These are phyloP conservation scores for Seiridium unicorne DNA, from an alignment of 2,329 filamentous ascomycete genomes.

Conservation along the genomic window DNA sequence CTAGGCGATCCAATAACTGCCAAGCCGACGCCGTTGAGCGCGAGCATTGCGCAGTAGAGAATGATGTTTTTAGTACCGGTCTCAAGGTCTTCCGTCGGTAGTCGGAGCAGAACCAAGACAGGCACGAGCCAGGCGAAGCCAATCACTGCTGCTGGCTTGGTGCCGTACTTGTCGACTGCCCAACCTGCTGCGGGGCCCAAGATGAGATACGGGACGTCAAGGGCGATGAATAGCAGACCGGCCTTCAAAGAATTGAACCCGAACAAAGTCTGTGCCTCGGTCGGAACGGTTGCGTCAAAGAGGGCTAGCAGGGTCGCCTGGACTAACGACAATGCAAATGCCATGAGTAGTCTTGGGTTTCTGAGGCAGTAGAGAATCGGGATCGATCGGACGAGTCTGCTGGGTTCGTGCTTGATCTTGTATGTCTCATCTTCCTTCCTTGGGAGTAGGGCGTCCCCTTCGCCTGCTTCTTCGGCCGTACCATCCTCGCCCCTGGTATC, in stretches of 20 bases:
- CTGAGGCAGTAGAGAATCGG: slow-evolving; percentile 45
- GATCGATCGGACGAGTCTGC: slow-evolving; percentile 34
- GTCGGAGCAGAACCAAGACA: slow-evolving; percentile 57
- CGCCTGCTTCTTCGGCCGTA: slow-evolving; percentile 23
- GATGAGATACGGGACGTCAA: slow-evolving; percentile 33
- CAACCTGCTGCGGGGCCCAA: slow-evolving; percentile 32
- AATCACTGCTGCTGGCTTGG: slow-evolving; percentile 27
- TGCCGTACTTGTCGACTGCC: slow-evolving; percentile 34
- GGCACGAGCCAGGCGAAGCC: slow-evolving; percentile 55
- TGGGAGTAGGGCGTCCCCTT: slow-evolving; percentile 37
- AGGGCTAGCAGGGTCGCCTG: slow-evolving; percentile 37
- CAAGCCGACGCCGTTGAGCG: slow-evolving; percentile 49
- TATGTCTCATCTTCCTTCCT: slow-evolving; percentile 34
- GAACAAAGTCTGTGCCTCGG: slow-evolving; percentile 33
- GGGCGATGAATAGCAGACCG: slow-evolving; percentile 34
- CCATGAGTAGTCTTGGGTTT: slow-evolving; percentile 36
- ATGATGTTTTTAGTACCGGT: slow-evolving; percentile 15
- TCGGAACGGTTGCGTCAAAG: slow-evolving; percentile 38
- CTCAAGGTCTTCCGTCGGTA: slow-evolving; percentile 46
- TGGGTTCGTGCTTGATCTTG: slow-evolving; percentile 39
- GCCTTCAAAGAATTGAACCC: slow-evolving; percentile 32
- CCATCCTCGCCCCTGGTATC: slow-evolving; percentile 17
- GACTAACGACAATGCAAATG: slow-evolving; percentile 37
- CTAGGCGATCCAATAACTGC: slow-evolving; percentile 51
- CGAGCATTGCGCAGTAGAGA: slow-evolving; percentile 24